A percentile compares a stretch with the other conserved stretches of the same genome.
These are phyloP conservation scores for Lobosporangium transversale DNA, from an alignment of 192 early-diverging fungal species.

Conservation along the genomic window DNA sequence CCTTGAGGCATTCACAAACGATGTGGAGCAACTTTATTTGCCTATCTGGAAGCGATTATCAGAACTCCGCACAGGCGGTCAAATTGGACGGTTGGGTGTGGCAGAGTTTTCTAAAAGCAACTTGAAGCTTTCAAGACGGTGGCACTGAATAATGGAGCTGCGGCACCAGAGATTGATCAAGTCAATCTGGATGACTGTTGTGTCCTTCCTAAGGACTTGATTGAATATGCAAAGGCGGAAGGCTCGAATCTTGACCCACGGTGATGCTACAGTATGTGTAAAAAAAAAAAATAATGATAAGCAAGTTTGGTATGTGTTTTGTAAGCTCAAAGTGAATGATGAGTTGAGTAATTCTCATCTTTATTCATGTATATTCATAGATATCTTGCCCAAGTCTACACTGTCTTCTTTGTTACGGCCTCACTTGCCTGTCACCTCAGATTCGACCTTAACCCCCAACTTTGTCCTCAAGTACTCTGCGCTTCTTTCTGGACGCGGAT, in stretches of 20 bases:
- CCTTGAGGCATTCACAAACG: constrained; percentile 10
- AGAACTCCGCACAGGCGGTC: constrained; percentile 33
- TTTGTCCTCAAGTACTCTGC: constrained; percentile 64
- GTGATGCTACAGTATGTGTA: constrained; percentile 53
- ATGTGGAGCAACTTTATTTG: constrained; percentile 10
- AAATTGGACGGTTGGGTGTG: constrained; percentile 54
- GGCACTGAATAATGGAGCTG: constrained; percentile 14
- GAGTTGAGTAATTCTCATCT: not conserved
- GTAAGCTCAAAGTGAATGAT: too few species aligned
- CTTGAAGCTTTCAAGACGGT: constrained; percentile 36
- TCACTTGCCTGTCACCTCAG: constrained; percentile 13
- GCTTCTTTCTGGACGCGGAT: constrained; percentile 52
- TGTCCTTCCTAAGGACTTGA: constrained; percentile 53
- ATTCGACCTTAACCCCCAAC: constrained; percentile 38
- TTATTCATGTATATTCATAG: constrained; percentile 22
- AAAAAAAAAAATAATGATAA: too few species aligned
- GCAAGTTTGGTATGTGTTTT: too few species aligned
- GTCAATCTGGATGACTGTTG: constrained; percentile 58
- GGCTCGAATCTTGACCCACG: constrained; percentile 57
- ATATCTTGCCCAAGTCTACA: constrained; percentile 56
- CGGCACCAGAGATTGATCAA: constrained; percentile 55
- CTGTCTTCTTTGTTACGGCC: constrained; percentile 48
- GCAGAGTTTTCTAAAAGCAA: constrained; percentile 53
- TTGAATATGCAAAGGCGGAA: constrained; percentile 54
- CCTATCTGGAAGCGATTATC: constrained; percentile 39